Evolutionary conservation across 441 rosid genomes (phyloP), one percentile per base, ranked within the genome.

Genomic region (Viola pubescens): DNA sequence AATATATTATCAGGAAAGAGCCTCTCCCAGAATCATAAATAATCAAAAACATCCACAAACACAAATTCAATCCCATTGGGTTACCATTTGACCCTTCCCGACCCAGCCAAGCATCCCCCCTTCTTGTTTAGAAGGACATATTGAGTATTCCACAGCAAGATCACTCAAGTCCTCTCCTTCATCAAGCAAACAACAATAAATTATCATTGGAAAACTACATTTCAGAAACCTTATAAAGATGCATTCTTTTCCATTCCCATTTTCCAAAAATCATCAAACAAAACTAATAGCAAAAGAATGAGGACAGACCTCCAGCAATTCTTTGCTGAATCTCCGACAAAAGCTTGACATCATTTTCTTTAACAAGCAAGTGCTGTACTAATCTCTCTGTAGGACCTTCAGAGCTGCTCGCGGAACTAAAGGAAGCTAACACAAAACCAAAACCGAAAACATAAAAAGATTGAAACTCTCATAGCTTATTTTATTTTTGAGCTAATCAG

Each of bases 41-140:
- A 26, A 26, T 26, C 2, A 26, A 26, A 26, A 34, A 37, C 56
- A 9, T n/a, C 11, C 59, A 13, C 19, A 43, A 26, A 64, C 38
- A 40, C 10, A 19, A 43, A 19, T 9, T 38, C 38, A 39, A 52
- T 37, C 63, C 74, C 34, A 26, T 19, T 19, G 26, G 34, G 2
- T 12, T 75, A 87, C 94, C 95, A 90, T 84, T 79, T 87, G 91
- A 48, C 97, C 97, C 73, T 73, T 69, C 67, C 74, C 80, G 41
- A 90, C 88, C 95, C 97, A 87, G 39, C 97, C 95, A 71, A 90
- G 97, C 80, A 90, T 81, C 67, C 95, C 97, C 3, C 89, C 94
- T 16, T 81, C 83, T 57, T 75, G 63, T 68, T 84, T 90, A 60
- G 97, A 87, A 52, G 91, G 95, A 70, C 97, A 90, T 39, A 82